Evolutionary conservation across 345 rosid species (phyloP).

Genomic region (Passiflora organensis): DNA sequence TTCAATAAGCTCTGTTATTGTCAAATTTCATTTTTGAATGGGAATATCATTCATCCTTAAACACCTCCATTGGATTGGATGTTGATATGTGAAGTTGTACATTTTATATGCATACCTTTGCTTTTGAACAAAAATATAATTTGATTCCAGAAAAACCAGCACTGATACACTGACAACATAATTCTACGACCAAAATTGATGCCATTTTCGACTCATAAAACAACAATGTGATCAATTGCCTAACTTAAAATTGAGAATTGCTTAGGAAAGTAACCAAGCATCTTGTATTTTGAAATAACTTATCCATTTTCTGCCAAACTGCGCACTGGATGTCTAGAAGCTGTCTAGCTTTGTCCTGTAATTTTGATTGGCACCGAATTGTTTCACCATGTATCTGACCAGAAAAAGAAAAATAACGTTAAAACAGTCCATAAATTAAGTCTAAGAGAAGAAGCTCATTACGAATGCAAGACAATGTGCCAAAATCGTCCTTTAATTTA

Average conservation of each 20-base stretch:
- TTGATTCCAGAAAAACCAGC: too few relatives aligned
- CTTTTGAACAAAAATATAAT: too few relatives aligned
- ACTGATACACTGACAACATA: too few relatives aligned
- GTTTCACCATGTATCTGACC: slow-evolving; percentile 97
- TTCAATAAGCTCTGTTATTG: too few relatives aligned
- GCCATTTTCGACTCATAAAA: background rate
- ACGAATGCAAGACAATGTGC: background rate
- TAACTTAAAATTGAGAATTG: slow-evolving; percentile 68
- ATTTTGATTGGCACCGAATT: slow-evolving; percentile 47
- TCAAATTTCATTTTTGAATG: too few relatives aligned
- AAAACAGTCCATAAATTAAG: background rate
- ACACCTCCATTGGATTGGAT: too few relatives aligned
- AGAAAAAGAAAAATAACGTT: background rate
- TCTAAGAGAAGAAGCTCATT: too few relatives aligned
- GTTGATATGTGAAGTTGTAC: too few relatives aligned
- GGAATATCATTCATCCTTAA: too few relatives aligned
- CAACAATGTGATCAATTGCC: background rate
- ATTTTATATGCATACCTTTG: too few relatives aligned
- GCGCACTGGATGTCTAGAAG: slow-evolving; percentile 66
- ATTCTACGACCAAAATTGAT: background rate
- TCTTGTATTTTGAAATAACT: slow-evolving; percentile 77
- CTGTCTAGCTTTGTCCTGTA: slow-evolving; percentile 64
- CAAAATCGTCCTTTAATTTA: too few relatives aligned
- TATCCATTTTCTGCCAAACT: slow-evolving; percentile 84
- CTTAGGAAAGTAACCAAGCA: slow-evolving; percentile 90